Percentiles rank a stretch among this genome's conserved stretches.
phyloP scores from a whole-genome alignment of 805 yeast species.

The Geotrichum ghanense region DNA sequence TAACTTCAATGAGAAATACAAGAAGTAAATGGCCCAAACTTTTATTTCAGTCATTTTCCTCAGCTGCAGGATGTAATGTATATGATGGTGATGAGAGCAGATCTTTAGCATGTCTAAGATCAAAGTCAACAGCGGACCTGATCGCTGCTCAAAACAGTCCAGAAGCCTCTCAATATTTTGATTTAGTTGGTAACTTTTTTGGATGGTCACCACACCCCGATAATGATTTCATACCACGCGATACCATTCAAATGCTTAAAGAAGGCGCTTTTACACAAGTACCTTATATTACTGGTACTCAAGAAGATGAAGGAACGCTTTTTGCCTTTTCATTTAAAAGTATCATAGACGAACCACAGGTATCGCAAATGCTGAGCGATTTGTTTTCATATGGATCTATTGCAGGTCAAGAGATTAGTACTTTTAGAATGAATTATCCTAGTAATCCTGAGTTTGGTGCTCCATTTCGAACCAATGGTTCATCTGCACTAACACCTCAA shows the following conservation, averaged over 20 bases:
- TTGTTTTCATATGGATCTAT: background rate
- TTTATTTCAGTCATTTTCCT: conserved; percentile 7
- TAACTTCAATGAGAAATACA: conserved; percentile 3
- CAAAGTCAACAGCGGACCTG: conserved; percentile 5
- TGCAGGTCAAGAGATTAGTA: background rate
- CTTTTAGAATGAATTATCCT: conserved; percentile 8
- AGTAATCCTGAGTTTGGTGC: conserved; percentile 9
- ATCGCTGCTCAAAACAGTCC: conserved; percentile 6
- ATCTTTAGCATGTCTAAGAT: conserved; percentile 7
- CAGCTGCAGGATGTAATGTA: conserved; percentile 6
- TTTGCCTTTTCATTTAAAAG: conserved; percentile 9
- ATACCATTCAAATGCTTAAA: conserved; percentile 5
- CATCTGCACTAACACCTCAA: conserved; percentile 7
- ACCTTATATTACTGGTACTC: conserved; percentile 11
- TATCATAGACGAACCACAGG: conserved; percentile 3
- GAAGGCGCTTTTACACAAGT: conserved; percentile 6
- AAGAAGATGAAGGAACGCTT: conserved; percentile 14
- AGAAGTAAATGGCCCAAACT: conserved; percentile 5
- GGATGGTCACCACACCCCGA: conserved; percentile 9
- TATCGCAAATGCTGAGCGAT: conserved; percentile 2
- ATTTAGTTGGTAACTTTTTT: conserved; percentile 6
- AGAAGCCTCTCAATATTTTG: conserved; percentile 3
- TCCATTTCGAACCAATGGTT: conserved; percentile 10
- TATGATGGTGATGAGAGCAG: background rate
- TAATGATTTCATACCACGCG: conserved; percentile 7